Evolutionary conservation across 2,329 filamentous ascomycete genomes (phyloP).

Genomic region (Alternaria metachromatica): DNA sequence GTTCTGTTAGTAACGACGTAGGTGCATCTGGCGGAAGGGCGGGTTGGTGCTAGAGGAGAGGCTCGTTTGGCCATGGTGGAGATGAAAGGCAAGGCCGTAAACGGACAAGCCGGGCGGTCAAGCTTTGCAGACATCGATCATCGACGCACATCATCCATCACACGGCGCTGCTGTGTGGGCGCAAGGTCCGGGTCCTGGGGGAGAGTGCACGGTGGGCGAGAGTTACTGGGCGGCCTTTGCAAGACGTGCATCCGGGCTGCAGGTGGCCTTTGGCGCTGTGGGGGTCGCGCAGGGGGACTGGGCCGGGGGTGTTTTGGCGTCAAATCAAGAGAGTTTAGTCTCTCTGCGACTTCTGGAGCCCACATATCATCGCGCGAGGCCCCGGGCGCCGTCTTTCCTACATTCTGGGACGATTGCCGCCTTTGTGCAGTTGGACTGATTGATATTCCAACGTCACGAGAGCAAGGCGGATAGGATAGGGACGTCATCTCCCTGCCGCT

Average conservation of each 20-base stretch:
- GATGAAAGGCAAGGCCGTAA: not conserved
- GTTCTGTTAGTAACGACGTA: not conserved
- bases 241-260: slow-evolving; percentile 29
- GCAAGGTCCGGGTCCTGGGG: slow-evolving; percentile 6
- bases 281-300: slow-evolving; percentile 26
- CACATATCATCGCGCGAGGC: slow-evolving; percentile 18
- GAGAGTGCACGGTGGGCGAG: slow-evolving; percentile 3
- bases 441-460: not conserved
- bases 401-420: slow-evolving; percentile 3
- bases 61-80: not conserved
- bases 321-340: slow-evolving; percentile 16
- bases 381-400: not conserved
- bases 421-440: not conserved
- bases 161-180: not conserved
- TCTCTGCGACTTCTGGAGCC: slow-evolving; percentile 10
- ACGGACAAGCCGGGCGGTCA: slow-evolving; percentile 1
- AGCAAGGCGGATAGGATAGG: slow-evolving; percentile 1
- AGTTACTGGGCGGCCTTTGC: slow-evolving; percentile 1
- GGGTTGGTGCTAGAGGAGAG: not conserved
- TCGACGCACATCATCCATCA: slow-evolving; percentile 17
- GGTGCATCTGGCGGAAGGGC: not conserved
- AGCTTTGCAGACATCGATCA: slow-evolving; percentile 15
- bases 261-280: slow-evolving; percentile 29
- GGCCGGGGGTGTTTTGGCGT: slow-evolving; percentile 11
- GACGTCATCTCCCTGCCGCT: slow-evolving; percentile 12